phyloP scores from a whole-genome alignment of 2,329 filamentous ascomycete species.

The Cytospora piceae region DNA sequence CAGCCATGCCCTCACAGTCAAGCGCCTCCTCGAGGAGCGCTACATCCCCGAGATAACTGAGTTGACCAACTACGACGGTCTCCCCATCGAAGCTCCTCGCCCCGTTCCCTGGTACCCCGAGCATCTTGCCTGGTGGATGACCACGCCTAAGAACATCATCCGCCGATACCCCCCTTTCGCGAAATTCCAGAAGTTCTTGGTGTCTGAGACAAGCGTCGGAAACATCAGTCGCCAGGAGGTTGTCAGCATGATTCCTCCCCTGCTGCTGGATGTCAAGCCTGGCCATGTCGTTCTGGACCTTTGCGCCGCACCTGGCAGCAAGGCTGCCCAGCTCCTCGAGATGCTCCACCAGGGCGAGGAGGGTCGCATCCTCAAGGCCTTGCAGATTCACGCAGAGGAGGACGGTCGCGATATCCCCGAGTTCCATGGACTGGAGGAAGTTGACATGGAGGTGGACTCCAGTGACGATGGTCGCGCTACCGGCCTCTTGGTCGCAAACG shows the following conservation, averaged over 20 bases:
- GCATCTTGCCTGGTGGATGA: conserved; percentile 95
- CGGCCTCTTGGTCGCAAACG: conserved; percentile 91
- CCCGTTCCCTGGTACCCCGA: conserved; percentile 93
- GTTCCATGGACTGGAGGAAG: conserved; percentile 53
- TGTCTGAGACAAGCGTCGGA: conserved; percentile 94
- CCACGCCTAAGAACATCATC: conserved; percentile 93
- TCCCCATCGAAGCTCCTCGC: conserved; percentile 78
- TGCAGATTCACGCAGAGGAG: conserved; percentile 65
- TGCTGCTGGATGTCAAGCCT: conserved; percentile 87
- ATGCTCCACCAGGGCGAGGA: conserved; percentile 94
- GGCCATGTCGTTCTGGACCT: conserved; percentile 94
- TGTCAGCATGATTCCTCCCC: conserved; percentile 97
- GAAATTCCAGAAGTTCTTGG: conserved; percentile 95
- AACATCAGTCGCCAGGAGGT: conserved; percentile 98
- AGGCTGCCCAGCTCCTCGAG: conserved; percentile 93
- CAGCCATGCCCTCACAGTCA: conserved; percentile 89
- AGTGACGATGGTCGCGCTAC: conserved; percentile 85
- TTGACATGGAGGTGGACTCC: conserved; percentile 60
- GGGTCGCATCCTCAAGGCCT: conserved; percentile 74
- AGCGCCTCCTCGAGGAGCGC: conserved; percentile 81
- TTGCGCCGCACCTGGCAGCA: conserved; percentile 96
- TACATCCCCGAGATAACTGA: conserved; percentile 90
- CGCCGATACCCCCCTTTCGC: conserved; percentile 93
- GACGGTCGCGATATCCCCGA: conserved; percentile 57
- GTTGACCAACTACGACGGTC: conserved; percentile 81